Evolutionary conservation across 257 asterid genomes (phyloP).

Genomic region (Gynochthodes officinalis): DNA sequence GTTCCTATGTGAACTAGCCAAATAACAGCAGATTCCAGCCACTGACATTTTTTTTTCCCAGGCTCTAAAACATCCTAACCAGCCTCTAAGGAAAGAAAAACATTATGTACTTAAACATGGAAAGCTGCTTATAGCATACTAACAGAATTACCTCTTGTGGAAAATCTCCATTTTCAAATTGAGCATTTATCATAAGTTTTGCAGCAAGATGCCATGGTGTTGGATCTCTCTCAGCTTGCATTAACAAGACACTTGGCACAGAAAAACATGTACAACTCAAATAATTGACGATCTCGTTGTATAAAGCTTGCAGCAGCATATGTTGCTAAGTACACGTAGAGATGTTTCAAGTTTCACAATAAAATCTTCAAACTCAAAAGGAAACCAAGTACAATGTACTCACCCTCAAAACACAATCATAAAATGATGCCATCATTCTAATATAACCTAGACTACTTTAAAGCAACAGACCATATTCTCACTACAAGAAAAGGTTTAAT

Average conservation of each 20-base stretch:
- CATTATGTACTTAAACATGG: neutral
- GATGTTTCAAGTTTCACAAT: no score
- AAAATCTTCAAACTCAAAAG: neutral
- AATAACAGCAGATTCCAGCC: neutral
- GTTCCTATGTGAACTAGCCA: neutral
- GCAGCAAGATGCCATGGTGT: slow-evolving; percentile 85
- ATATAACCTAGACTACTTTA: neutral
- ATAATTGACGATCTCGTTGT: neutral
- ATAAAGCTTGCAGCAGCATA: neutral
- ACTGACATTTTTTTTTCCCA: neutral
- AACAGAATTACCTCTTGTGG: slow-evolving; percentile 75
- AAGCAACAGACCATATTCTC: neutral
- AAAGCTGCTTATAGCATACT: slow-evolving; percentile 3
- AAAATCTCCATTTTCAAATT: slow-evolving; percentile 85
- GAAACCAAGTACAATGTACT: neutral
- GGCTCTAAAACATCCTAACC: neutral
- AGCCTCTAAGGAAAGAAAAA: neutral
- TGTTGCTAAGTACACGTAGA: no score
- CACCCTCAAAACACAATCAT: neutral
- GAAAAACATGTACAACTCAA: neutral
- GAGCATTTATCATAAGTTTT: slow-evolving; percentile 76
- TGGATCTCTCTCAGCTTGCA: slow-evolving; percentile 85
- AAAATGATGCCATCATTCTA: neutral
- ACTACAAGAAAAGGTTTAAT: no score
- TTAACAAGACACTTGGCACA: neutral